Evolutionary conservation across 768 basidiomycete genomes (phyloP).

Genomic region (Phylloporus sp.): DNA sequence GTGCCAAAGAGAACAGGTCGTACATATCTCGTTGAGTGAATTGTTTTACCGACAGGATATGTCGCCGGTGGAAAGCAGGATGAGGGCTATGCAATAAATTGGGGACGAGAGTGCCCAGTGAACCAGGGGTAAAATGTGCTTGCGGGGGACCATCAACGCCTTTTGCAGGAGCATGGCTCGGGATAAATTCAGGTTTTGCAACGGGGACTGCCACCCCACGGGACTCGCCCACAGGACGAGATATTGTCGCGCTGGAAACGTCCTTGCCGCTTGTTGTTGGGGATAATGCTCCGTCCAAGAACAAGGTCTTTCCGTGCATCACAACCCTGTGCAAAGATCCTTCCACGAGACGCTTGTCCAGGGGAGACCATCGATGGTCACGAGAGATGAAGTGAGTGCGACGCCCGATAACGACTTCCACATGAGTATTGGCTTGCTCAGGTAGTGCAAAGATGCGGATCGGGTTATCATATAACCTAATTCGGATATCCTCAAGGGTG

Average conservation of each 20-base stretch:
- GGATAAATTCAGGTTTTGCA: constrained; percentile 26
- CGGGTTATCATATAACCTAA: constrained; percentile 90
- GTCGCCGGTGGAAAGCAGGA: constrained; percentile 87
- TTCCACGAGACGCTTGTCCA: constrained; percentile 55
- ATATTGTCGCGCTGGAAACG: constrained; percentile 58
- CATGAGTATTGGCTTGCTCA: constrained; percentile 80
- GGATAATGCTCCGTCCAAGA: constrained; percentile 78
- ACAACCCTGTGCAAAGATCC: constrained; percentile 90
- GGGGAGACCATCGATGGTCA: constrained; percentile 74
- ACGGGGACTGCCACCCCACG: constrained; percentile 18
- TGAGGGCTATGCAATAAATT: constrained; percentile 43
- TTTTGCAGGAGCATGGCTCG: constrained; percentile 33
- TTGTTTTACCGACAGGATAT: constrained; percentile 93
- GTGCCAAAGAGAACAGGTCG: constrained; percentile 89
- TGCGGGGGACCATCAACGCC: constrained; percentile 22
- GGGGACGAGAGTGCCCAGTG: constrained; percentile 16
- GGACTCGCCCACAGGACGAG: constrained; percentile 35
- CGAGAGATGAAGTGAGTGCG: constrained; percentile 51
- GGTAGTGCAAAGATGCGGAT: constrained; percentile 87
- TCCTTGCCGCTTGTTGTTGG: constrained; percentile 62
- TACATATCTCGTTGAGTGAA: constrained; percentile 87
- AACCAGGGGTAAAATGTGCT: constrained; percentile 4
- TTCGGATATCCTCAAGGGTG: constrained; percentile 75
- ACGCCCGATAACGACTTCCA: constrained; percentile 90
- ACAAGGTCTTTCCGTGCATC: constrained; percentile 83